phyloP scores from a whole-genome alignment of 2,329 filamentous ascomycete species.

The Westerdykella aurantiaca region DNA sequence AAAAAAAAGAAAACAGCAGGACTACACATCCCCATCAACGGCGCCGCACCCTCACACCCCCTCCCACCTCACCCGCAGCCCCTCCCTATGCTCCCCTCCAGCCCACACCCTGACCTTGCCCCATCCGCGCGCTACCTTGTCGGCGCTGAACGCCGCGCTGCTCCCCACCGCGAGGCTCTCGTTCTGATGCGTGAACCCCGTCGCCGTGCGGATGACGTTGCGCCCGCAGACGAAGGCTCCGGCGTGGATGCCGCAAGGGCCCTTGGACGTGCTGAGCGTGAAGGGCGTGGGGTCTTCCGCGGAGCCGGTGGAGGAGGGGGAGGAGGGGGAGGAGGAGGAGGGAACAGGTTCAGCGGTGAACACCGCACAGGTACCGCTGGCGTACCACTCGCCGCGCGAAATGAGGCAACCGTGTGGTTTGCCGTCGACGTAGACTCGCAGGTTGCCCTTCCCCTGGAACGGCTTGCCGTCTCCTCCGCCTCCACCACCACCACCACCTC shows the following conservation, averaged over 20 bases:
- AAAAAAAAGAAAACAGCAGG: no score
- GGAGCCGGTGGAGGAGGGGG: no score
- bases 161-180: slow-evolving; percentile 35
- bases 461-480: slow-evolving; percentile 32
- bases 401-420: slow-evolving; percentile 61
- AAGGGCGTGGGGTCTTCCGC: slow-evolving; percentile 10
- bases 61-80: background rate
- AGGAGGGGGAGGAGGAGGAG: background rate
- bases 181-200: slow-evolving; percentile 38
- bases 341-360: slow-evolving; percentile 49
- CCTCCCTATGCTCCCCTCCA: slow-evolving; percentile 20
- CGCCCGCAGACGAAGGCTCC: slow-evolving; percentile 53
- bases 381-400: slow-evolving; percentile 61
- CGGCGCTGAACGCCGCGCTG: slow-evolving; percentile 41
- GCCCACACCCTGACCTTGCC: slow-evolving; percentile 44
- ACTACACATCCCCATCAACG: background rate
- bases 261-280: slow-evolving; percentile 30
- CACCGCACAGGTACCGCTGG: slow-evolving; percentile 60
- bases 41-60: background rate
- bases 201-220: slow-evolving; percentile 36
- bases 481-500: slow-evolving; percentile 16
- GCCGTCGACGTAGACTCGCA: slow-evolving; percentile 51
- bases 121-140: slow-evolving; percentile 38
- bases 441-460: slow-evolving; percentile 55
- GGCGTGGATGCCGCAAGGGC: slow-evolving; percentile 50